Evolutionary conservation across 2,329 filamentous ascomycete genomes (phyloP).

Genomic region (Sporothrix brasiliensis): DNA sequence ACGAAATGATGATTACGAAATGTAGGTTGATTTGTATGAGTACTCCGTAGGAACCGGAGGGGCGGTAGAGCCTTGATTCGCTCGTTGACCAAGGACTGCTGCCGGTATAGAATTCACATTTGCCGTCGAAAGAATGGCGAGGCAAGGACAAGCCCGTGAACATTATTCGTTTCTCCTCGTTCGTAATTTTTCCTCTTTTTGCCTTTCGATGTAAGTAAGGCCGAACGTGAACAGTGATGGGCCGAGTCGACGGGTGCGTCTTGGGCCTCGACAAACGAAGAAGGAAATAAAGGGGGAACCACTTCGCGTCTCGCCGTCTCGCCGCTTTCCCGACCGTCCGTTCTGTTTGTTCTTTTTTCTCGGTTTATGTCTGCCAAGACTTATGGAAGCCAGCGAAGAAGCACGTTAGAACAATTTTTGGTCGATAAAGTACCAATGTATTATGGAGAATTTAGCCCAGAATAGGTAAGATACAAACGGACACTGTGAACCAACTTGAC

Average conservation of each 20-base stretch:
- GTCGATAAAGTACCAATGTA: slow-evolving; percentile 1
- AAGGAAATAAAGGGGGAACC: not conserved
- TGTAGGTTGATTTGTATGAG: not conserved
- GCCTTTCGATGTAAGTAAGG: slow-evolving; percentile 6
- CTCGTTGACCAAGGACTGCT: not conserved
- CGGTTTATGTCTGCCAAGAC: slow-evolving; percentile 3
- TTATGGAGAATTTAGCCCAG: slow-evolving; percentile 21
- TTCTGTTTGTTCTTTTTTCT: not conserved
- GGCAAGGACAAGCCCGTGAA: not conserved
- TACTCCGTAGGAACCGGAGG: not conserved
- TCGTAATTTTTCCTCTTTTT: not conserved
- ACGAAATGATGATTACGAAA: slow-evolving; percentile 5
- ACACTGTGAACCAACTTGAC: slow-evolving; percentile 14
- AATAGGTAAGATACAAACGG: not conserved
- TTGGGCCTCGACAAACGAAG: not conserved
- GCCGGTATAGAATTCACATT: not conserved
- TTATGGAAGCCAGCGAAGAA: slow-evolving; percentile 21
- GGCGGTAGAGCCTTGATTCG: slow-evolving; percentile 12
- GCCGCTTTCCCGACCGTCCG: not conserved
- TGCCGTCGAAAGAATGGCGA: not conserved
- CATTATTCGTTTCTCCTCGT: not conserved
- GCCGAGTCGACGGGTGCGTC: not conserved
- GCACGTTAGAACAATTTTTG: slow-evolving; percentile 15
- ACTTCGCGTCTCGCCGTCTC: not conserved
- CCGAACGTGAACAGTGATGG: slow-evolving; percentile 15